These are phyloP conservation scores for Scenedesmus sp. DNA, from an alignment of 163 green algal species.

Conservation along the genomic window DNA sequence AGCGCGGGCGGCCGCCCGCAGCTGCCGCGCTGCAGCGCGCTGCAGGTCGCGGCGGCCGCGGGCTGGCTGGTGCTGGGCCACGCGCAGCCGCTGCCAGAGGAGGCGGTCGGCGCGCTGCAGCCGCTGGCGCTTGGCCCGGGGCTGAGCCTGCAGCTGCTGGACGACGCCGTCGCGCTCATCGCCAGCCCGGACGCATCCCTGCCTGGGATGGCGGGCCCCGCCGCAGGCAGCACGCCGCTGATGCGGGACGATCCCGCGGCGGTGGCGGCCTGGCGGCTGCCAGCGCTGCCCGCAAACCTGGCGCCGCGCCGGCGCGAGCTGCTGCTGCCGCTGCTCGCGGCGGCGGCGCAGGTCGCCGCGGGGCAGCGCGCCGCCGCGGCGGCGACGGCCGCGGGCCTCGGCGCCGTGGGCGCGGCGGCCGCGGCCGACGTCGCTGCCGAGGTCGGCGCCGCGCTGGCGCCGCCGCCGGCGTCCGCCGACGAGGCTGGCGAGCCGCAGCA, in stretches of 20 bases:
- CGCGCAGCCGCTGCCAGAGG: constrained; percentile 35
- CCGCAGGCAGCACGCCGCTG: neutral
- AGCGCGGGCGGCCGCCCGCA: constrained; percentile 24
- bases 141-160: constrained; percentile 28
- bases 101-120: constrained; percentile 20
- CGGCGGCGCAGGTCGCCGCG: constrained; percentile 15
- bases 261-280: constrained; percentile 27
- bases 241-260: constrained; percentile 31
- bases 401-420: neutral
- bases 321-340: constrained; percentile 15
- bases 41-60: constrained; percentile 15
- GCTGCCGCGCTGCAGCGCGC: constrained; percentile 3
- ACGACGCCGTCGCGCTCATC: constrained; percentile 27
- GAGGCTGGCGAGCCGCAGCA: neutral
- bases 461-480: neutral
- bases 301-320: constrained; percentile 8
- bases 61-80: constrained; percentile 26
- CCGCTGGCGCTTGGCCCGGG: constrained; percentile 16
- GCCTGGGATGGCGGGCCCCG: neutral
- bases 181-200: constrained; percentile 17
- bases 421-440: constrained; percentile 4
- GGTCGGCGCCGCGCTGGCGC: neutral
- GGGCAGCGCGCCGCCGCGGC: neutral
- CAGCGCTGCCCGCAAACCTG: constrained; percentile 26
- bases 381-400: constrained; percentile 10